Base-by-base conservation (phyloP, 139 green algal species). In the Nannochloris sp. region DNA sequence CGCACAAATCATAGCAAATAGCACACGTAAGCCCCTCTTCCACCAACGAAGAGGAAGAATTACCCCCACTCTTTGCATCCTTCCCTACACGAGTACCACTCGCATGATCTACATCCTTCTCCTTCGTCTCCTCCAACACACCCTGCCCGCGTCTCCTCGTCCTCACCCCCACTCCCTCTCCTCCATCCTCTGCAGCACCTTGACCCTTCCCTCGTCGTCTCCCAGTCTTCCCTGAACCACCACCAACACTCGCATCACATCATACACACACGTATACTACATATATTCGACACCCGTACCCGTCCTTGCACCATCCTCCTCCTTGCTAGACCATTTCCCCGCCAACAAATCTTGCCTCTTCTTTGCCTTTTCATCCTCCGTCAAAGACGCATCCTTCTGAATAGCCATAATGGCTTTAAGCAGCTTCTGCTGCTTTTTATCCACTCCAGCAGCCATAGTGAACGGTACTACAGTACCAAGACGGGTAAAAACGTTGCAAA, bases 1-100 rank as follows among this genome's bases (percentile, higher is more conserved):
- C 79, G 58, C 89, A 93, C 4, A 96, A 69, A n/a, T 87, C 66
- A 33, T 87, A 66, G 79, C 90, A 96, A 59, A 96, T 89, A 33
- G 75, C 62, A 60, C 90, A 96, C 51, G 93, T 94, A 3, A 96
- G 74, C 2, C 76, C 83, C 46, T 53, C 46, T 26, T 53, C 46
- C n/a, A 28, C 46, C 46, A 14, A 8, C 8, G 46, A 20, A 14
- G 46, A 23, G 6, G 16, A 25, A 20, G 46, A 20, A 25, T 53
- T 28, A 6, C n/a, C 46, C 17, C 16, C 46, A 28, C 16, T 51
- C 17, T 12, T 51, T 8, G 17, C 14, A 51, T 20, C 46, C 46
- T 51, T 51, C 46, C 46, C 46, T 25, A 1, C 33, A 40, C 33
- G 9, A 40, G 6, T 37, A 8, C 31, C 14, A 0, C 17, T 51